Evolutionary conservation across 2,329 filamentous ascomycete genomes (phyloP).

Genomic region (Aureobasidium melanogenum): DNA sequence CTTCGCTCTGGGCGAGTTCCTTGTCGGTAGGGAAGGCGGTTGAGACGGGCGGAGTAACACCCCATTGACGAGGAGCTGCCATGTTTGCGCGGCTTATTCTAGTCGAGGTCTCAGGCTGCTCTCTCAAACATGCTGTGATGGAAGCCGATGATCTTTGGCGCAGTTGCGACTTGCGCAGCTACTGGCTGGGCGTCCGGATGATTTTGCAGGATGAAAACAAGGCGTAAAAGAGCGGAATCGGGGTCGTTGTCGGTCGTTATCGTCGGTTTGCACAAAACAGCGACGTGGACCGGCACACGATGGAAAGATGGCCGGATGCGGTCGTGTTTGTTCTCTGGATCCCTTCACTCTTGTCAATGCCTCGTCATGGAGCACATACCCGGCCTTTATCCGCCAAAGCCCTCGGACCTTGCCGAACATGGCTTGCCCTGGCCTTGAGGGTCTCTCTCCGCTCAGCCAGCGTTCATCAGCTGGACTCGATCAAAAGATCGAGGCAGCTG

Average conservation of each 20-base stretch:
- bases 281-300: neutral
- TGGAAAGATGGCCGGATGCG: neutral
- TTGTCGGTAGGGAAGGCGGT: slow-evolving; percentile 62
- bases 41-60: slow-evolving; percentile 80
- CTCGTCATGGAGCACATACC: neutral
- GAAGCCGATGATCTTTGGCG: neutral
- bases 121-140: neutral
- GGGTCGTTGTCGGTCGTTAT: neutral
- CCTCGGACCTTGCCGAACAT: neutral
- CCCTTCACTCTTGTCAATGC: neutral
- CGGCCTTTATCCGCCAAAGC: neutral
- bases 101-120: neutral
- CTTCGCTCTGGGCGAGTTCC: slow-evolving; percentile 68
- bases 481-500: neutral
- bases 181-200: neutral
- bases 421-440: no score
- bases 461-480: neutral
- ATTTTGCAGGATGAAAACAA: neutral
- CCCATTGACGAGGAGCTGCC: slow-evolving; percentile 43
- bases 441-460: no score
- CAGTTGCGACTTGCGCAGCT: neutral
- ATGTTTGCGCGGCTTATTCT: neutral
- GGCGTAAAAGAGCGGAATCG: neutral
- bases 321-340: neutral
- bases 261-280: neutral